These are phyloP conservation scores for Amphicarpaea edgeworthii DNA, from an alignment of 306 rosid species.

Conservation along the genomic window DNA sequence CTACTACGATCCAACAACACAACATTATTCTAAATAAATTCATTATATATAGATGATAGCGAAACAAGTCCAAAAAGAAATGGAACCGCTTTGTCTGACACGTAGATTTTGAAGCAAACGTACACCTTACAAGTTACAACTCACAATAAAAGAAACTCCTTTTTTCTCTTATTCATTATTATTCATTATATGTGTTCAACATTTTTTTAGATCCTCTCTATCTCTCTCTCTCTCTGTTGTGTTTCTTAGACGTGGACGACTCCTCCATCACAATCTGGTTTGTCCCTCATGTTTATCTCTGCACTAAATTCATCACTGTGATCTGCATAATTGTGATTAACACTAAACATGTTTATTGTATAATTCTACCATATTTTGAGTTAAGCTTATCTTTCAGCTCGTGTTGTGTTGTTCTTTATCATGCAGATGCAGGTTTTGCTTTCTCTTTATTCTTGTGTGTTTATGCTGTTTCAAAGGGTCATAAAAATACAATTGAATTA, in stretches of 20 bases:
- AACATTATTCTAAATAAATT: background rate
- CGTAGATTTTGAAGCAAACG: constrained; percentile 8
- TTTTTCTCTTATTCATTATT: background rate
- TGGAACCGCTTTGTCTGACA: constrained; percentile 35
- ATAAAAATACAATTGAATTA: background rate
- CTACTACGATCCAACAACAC: background rate
- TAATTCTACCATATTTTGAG: background rate
- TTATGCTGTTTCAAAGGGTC: constrained; percentile 3
- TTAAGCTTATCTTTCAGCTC: constrained; percentile 45
- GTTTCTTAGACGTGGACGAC: constrained; percentile 41
- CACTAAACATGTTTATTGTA: background rate
- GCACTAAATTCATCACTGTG: constrained; percentile 16
- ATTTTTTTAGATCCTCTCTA: constrained; percentile 18
- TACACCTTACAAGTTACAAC: background rate
- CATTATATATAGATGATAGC: background rate
- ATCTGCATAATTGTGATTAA: constrained; percentile 35
- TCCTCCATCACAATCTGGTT: constrained; percentile 54
- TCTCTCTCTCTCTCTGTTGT: constrained; percentile 24
- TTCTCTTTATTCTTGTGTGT: background rate
- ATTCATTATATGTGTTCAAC: background rate
- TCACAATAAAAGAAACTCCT: constrained; percentile 7
- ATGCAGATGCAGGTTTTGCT: constrained; percentile 1
- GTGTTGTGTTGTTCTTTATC: constrained; percentile 7
- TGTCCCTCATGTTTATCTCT: background rate
- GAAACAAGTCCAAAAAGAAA: constrained; percentile 22